phyloP scores from a whole-genome alignment of 2,329 filamentous ascomycete species.

The Cephalotrichum gorgonifer region DNA sequence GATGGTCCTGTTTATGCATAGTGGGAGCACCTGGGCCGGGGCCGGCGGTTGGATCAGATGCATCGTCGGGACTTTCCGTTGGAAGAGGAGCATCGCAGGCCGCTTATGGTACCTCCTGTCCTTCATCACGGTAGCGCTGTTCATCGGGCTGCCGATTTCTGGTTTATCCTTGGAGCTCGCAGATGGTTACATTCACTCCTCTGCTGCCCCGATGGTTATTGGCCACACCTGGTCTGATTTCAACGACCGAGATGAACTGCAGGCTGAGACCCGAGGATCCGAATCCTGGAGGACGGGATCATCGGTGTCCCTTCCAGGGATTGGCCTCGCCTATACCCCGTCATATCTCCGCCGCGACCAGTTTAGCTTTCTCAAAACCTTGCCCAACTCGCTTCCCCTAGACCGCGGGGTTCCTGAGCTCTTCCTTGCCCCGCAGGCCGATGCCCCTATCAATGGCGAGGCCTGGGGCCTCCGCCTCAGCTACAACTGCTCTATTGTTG shows the following conservation, averaged over 20 bases:
- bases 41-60: conserved; percentile 8
- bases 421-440: conserved; percentile 9
- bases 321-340: conserved; percentile 1
- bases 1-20: background rate
- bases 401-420: conserved; percentile 5
- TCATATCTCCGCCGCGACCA: conserved; percentile 1
- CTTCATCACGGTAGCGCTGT: conserved; percentile 5
- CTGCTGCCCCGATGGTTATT: background rate
- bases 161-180: conserved; percentile 7
- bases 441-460: conserved; percentile 3
- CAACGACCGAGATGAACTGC: background rate
- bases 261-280: background rate
- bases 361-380: background rate
- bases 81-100: background rate
- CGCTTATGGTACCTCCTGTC: conserved; percentile 7
- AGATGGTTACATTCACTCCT: conserved; percentile 6
- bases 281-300: background rate
- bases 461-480: conserved; percentile 7
- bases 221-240: conserved; percentile 3
- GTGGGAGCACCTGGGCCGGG: conserved; percentile 8
- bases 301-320: background rate
- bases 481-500: conserved; percentile 9
- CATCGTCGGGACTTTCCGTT: background rate
- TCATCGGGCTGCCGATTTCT: conserved; percentile 8
- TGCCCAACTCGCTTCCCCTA: conserved; percentile 7